A percentile compares a stretch with the other conserved stretches of the same genome.
These are phyloP conservation scores for Kuraishia capsulata DNA, from an alignment of 805 yeast species.

Conservation along the genomic window DNA sequence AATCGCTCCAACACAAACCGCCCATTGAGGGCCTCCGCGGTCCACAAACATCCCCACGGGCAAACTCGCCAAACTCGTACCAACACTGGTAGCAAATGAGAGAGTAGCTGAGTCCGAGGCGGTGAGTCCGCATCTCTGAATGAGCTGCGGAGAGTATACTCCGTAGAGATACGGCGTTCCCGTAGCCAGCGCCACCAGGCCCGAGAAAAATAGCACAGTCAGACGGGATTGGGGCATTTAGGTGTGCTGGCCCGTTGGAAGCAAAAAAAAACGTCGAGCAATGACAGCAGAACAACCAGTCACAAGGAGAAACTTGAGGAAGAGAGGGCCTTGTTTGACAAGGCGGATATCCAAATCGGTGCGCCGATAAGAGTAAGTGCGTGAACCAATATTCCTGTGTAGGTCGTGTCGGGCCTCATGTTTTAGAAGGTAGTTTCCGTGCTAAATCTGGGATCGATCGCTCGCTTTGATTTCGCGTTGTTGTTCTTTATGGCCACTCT, in stretches of 20 bases:
- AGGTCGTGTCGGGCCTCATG: too few relatives aligned
- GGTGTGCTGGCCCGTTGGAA: too few relatives aligned
- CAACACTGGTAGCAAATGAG: conserved; percentile 53
- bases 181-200: conserved; percentile 51
- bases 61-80: conserved; percentile 61
- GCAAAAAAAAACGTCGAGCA: too few relatives aligned
- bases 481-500: too few relatives aligned
- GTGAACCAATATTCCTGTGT: too few relatives aligned
- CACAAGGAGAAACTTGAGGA: conserved; percentile 21
- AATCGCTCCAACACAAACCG: conserved; percentile 47
- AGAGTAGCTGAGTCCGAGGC: conserved; percentile 56
- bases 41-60: conserved; percentile 67
- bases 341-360: too few relatives aligned
- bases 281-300: conserved; percentile 23
- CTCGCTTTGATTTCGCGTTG: too few relatives aligned
- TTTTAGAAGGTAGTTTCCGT: too few relatives aligned
- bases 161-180: conserved; percentile 75
- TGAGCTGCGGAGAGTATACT: conserved; percentile 66
- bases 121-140: conserved; percentile 44
- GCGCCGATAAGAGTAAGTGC: too few relatives aligned
- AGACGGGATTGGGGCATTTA: conserved; percentile 4
- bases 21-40: conserved; percentile 41
- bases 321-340: too few relatives aligned
- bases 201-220: conserved; percentile 12
- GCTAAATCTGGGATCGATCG: too few relatives aligned